Evolutionary conservation across 2,329 filamentous ascomycete species (phyloP), one percentile per base, ranked within the genome.

Genomic region (Penicillium sp.): DNA sequence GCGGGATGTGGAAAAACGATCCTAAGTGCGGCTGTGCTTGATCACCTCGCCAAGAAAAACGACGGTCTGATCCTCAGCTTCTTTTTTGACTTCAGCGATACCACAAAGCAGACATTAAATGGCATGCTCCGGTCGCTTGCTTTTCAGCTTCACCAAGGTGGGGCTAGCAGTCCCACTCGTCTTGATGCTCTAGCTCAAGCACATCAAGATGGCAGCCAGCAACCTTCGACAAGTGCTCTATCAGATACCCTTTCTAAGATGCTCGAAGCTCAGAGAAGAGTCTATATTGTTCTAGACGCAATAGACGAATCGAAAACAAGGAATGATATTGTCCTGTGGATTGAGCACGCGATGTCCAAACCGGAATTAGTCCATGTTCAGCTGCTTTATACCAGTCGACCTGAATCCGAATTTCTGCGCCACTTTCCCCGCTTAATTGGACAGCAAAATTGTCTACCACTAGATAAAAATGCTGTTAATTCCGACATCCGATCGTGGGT

Each of bases 231-330:
- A 39, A 52, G 57, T 49, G 60, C 48, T 31, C 60, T 59, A 39
- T 60, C 50, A 53, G 29, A 22, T 50, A 22, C 65, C 14, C 8
- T 56, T 22, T 50, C n/a, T 1, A 56, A 47, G 29, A 58, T 58
- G 46, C 52, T 58, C 2, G 13, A 13, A 50, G 44, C 14, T 19
- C 44, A 56, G 53, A 50, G 6, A 9, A 56, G 27, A 21, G 53
- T 56, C 11, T 56, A 5, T 48, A 59, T 59, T 5, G 26, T 56
- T 44, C 22, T 56, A 27, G 54, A 57, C 50, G 47, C 53, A 52
- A 49, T 55, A 62, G 68, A 58, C 54, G 48, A 69, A 68, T 50
- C 64, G 60, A 24, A 24, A 47, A 27, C 31, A 31, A 53, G 56
- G 49, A 19, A 31, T 27, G 49, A 49, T 50, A 10, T 50, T 14